Percentiles rank a stretch among this genome's conserved stretches.
Conservation (phyloP, 768 basidiomycete species). For the Stropharia rugosoannulata region DNA sequence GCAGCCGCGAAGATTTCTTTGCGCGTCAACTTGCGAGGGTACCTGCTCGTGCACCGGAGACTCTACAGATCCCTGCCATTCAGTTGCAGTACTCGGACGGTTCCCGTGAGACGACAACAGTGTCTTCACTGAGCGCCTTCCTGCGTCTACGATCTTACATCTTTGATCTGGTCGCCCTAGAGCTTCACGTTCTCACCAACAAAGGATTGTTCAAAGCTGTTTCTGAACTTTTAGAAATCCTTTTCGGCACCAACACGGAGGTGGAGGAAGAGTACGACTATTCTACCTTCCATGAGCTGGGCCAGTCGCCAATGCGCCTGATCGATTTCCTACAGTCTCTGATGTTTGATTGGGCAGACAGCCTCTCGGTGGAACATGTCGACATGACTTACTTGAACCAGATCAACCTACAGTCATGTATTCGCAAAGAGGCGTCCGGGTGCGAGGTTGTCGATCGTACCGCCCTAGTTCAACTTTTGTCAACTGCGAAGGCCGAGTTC, state of each 20-base stretch:
- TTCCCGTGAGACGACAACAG: constrained; percentile 63
- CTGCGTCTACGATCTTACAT: constrained; percentile 82
- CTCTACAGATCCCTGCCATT: constrained; percentile 47
- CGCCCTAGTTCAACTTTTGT: constrained; percentile 70
- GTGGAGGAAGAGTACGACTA: constrained; percentile 52
- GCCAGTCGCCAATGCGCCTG: constrained; percentile 81
- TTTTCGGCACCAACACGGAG: constrained; percentile 68
- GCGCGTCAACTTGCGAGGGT: constrained; percentile 78
- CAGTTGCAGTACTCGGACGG: constrained; percentile 74
- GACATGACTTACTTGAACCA: constrained; percentile 64
- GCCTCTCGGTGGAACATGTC: constrained; percentile 53
- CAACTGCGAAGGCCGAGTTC: constrained; percentile 54
- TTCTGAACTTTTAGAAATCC: constrained; percentile 71
- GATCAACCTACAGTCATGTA: constrained; percentile 69
- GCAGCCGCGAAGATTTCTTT: constrained; percentile 88
- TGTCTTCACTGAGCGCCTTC: constrained; percentile 69
- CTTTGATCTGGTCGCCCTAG: constrained; percentile 83
- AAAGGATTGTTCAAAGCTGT: constrained; percentile 75
- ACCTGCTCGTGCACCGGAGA: constrained; percentile 61
- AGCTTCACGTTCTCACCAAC: constrained; percentile 82
- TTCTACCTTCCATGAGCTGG: constrained; percentile 66
- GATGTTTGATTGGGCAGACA: constrained; percentile 87
- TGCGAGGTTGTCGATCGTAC: constrained; percentile 83
- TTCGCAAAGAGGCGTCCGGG: constrained; percentile 65
- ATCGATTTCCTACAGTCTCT: constrained; percentile 88